Percentiles rank a stretch among this genome's conserved stretches.
These are phyloP conservation scores for Dicorynia guianensis DNA, from an alignment of 306 rosid species.

Conservation along the genomic window DNA sequence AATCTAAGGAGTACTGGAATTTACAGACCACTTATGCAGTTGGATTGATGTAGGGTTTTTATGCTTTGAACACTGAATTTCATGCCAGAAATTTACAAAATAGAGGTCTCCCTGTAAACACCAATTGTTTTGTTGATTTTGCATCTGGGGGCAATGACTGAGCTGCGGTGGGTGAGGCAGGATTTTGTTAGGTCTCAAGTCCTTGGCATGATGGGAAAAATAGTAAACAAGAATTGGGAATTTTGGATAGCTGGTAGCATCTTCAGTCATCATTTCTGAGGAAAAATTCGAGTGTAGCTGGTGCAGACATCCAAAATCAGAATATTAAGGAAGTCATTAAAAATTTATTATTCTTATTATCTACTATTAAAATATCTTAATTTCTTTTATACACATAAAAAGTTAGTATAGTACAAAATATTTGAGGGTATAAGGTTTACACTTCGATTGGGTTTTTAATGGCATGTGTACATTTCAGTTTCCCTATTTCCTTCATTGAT, in stretches of 20 bases:
- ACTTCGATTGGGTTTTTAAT: too few relatives aligned
- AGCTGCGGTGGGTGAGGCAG: conserved; percentile 8
- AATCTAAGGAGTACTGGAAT: conserved; percentile 79
- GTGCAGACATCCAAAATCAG: background rate
- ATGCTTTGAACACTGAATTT: conserved; percentile 8
- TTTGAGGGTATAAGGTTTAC: too few relatives aligned
- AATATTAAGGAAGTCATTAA: conserved; percentile 2
- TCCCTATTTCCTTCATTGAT: too few relatives aligned
- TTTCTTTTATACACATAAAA: too few relatives aligned
- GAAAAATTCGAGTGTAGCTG: background rate
- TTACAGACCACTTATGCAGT: conserved; percentile 59
- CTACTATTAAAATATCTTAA: too few relatives aligned
- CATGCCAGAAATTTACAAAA: background rate
- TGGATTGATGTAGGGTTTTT: conserved; percentile 50
- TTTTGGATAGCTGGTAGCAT: conserved; percentile 6
- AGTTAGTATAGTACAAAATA: too few relatives aligned
- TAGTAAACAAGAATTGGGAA: conserved; percentile 4
- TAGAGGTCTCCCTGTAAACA: background rate
- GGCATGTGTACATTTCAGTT: too few relatives aligned
- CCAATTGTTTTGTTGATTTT: background rate
- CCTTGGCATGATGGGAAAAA: conserved; percentile 6
- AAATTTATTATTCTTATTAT: too few relatives aligned
- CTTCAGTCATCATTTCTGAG: background rate
- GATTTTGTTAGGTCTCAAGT: background rate
- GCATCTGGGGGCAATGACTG: conserved; percentile 3